A percentile compares a stretch with the other conserved stretches of the same genome.
Conservation (phyloP, 1,284 basidiomycete species). For the Stygiomarasmius scandens region DNA sequence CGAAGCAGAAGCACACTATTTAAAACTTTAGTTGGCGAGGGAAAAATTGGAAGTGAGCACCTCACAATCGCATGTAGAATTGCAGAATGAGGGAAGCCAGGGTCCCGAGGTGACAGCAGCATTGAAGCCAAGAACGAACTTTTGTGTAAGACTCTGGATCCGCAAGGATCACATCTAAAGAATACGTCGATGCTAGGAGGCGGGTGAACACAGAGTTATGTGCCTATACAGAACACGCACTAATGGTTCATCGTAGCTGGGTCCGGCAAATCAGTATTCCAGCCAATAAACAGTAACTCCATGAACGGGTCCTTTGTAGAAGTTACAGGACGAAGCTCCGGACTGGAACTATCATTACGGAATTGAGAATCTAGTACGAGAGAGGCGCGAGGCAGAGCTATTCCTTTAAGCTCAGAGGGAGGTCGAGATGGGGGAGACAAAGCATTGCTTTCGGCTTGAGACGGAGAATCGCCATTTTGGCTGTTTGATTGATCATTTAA, state of each 20-base stretch:
- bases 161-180: conserved; percentile 82
- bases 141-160: conserved; percentile 75
- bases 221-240: conserved; percentile 43
- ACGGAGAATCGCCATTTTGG: conserved; percentile 30
- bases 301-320: conserved; percentile 55
- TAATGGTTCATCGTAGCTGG: conserved; percentile 72
- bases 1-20: conserved; percentile 82
- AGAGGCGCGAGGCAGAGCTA: conserved; percentile 51
- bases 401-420: conserved; percentile 35
- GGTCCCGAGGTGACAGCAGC: conserved; percentile 73
- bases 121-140: conserved; percentile 79
- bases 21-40: conserved; percentile 16
- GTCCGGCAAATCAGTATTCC: conserved; percentile 81
- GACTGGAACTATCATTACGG: conserved; percentile 52
- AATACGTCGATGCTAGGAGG: conserved; percentile 72
- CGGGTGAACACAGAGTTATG: not conserved
- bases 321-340: conserved; percentile 44
- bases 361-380: conserved; percentile 46
- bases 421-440: conserved; percentile 20
- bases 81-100: conserved; percentile 79
- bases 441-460: not conserved
- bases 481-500: conserved; percentile 52
- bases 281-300: conserved; percentile 71
- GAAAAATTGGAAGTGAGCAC: conserved; percentile 3
- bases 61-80: conserved; percentile 80